Evolutionary conservation across 768 basidiomycete species (phyloP), one percentile per base, ranked within the genome.

Genomic region (Serendipita sp.): DNA sequence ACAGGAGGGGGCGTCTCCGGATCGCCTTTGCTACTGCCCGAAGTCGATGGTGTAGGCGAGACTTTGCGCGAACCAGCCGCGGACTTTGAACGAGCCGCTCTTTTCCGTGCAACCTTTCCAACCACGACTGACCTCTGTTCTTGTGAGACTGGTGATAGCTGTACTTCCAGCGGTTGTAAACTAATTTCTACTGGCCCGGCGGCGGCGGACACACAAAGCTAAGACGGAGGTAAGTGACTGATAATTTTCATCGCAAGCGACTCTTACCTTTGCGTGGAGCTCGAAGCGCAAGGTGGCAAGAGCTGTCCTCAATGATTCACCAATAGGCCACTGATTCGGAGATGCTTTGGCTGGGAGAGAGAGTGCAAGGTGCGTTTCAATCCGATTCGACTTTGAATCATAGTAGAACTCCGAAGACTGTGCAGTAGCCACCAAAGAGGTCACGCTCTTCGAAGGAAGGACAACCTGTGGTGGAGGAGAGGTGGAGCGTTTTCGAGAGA

Each of bases 301-400:
- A 62, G 81, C 78, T 46, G 85, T 85, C 67, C 79, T 77, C 68
- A 89, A 80, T 32, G 86, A 85, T 76, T 90, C 88, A 10, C 89
- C 89, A 65, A 87, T 80, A 7, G 88, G 81, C 86, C 89, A 91
- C 18, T 86, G 82, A 69, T 80, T 83, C 65, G 80, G 79, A 2
- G 44, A 46, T 30, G 64, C 35, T 41, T 38, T 32, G 3, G 46
- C 46, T 16, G 45, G 63, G 64, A 68, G 44, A 48, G 16, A 18
- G 10, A 56, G 54, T 41, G 62, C 34, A 32, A 60, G 32, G 48
- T 65, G 30, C 15, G 44, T 54, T 8, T 67, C 66, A 35, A 32
- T 16, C 18, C 35, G 56, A 35, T 35, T n/a, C 4, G 56, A 35
- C 48, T 51, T 32, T 23, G 48, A 18, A n/a, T 60, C 35, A 8